phyloP scores from a whole-genome alignment of 441 rosid species.

The Pelargonium fulgidum region DNA sequence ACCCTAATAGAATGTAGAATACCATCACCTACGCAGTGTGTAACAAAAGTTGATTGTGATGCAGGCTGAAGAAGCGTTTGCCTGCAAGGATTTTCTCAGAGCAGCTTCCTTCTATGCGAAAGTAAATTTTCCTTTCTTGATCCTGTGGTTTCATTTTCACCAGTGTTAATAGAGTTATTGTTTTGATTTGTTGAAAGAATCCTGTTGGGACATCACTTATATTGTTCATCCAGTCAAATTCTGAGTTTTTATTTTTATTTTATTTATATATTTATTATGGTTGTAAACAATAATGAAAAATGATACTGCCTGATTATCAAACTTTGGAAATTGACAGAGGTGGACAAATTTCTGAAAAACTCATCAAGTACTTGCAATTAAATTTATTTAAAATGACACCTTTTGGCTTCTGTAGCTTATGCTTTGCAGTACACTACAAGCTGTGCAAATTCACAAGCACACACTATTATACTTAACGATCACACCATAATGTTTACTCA shows the following conservation, averaged over 20 bases:
- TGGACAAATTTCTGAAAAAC: not conserved
- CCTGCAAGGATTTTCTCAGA: constrained; percentile 75
- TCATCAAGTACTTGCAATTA: not conserved
- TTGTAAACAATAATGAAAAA: too few relatives aligned
- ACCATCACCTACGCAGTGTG: constrained; percentile 18
- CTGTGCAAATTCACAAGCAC: constrained; percentile 4
- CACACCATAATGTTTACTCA: not conserved
- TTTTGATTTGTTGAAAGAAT: not conserved
- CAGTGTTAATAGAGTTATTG: not conserved
- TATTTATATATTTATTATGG: not conserved
- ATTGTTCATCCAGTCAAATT: not conserved
- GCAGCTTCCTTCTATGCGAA: constrained; percentile 97
- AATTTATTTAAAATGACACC: not conserved
- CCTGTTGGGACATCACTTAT: not conserved
- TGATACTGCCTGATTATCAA: not conserved
- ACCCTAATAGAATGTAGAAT: constrained; percentile 18
- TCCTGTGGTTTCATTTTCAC: constrained; percentile 10
- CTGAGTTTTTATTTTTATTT: not conserved
- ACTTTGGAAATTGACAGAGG: constrained; percentile 5
- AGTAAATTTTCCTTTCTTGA: constrained; percentile 37
- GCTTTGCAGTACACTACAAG: not conserved
- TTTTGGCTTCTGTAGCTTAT: not conserved
- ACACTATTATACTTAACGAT: not conserved
- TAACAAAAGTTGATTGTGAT: constrained; percentile 31
- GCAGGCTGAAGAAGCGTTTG: constrained; percentile 95